Evolutionary conservation across 2,329 filamentous ascomycete genomes (phyloP).

Genomic region (Phyllosticta paracitricarpa): DNA sequence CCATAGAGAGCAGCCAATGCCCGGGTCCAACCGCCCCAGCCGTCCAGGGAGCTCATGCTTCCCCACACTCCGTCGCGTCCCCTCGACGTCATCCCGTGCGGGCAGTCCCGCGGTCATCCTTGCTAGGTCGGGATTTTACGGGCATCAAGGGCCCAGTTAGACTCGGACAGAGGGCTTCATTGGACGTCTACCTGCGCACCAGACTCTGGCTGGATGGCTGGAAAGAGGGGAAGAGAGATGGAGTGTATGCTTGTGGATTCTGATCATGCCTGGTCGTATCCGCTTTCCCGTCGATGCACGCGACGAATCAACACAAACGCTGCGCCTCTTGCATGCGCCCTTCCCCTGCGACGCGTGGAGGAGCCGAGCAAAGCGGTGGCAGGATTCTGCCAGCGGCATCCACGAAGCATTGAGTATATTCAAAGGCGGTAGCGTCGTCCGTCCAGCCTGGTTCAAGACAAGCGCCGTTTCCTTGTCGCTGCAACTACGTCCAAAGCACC

Average conservation of each 20-base stretch:
- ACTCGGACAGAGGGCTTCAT: background rate
- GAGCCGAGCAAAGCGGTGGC: background rate
- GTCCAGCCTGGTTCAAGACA: background rate
- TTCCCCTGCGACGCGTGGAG: background rate
- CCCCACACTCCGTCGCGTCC: background rate
- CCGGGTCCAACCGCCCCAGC: background rate
- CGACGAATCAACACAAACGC: background rate
- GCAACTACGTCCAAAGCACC: background rate
- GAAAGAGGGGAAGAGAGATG: background rate
- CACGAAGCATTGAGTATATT: background rate
- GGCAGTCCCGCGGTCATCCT: background rate
- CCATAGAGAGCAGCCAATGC: background rate
- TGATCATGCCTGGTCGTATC: background rate
- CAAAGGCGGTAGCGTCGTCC: background rate
- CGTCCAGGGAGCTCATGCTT: background rate
- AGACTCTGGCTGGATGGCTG: background rate
- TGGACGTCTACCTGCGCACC: background rate
- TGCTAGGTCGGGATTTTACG: background rate
- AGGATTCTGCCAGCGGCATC: background rate
- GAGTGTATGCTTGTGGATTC: background rate
- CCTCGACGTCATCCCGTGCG: background rate
- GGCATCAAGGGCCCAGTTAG: background rate
- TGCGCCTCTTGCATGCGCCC: background rate
- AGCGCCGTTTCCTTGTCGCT: background rate
- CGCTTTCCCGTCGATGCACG: background rate